Evolutionary conservation across 495 filamentous ascomycete species (phyloP), one percentile per base, ranked within the genome.

Genomic region (Daldinia vernicosa): DNA sequence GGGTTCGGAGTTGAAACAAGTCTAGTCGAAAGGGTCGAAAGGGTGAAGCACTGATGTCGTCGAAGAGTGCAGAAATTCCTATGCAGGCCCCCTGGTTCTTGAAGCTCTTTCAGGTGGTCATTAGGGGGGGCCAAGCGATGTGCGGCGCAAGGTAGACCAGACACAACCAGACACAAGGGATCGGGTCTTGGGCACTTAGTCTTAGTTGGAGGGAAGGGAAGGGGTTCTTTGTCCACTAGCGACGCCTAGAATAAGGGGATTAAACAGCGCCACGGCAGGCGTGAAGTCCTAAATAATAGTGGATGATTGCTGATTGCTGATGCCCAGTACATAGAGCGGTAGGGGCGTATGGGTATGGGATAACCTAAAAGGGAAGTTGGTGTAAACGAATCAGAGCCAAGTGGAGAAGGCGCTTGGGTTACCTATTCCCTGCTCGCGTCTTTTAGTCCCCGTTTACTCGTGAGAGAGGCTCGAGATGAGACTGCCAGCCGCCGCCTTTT

Each of bases 11-110:
- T 73, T 69, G 70, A 73, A 73, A 73, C 70, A 73, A 35, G 65
- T 54, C 52, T 62, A 35, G 30, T 56, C 53, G n/a, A 56, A 56
- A 73, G 60, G 70, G 30, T 56, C 53, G n/a, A 56, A 56, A 73
- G 60, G 70, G 65, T 73, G 70, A 69, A 63, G 70, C 66, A 73
- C 66, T 65, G 70, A 73, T 69, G 70, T 73, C 66, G 66, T 73
- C 45, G 66, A 73, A 65, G 24, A 28, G 51, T 62, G 66, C 52
- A 73, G 70, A 69, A 69, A 62, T 67, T 67, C 63, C 27, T 52
- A 68, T 60, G 70, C 60, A 65, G 58, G 47, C 70, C 70, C 65
- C 61, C 52, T 52, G 57, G 24, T 64, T 63, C 54, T 63, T 67
- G 63, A 61, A 67, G 60, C 60, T 64, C 60, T 64, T 71, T 65